These are phyloP conservation scores for Xylariaceae sp. DNA, from an alignment of 2,329 filamentous ascomycete genomes.

Conservation along the genomic window DNA sequence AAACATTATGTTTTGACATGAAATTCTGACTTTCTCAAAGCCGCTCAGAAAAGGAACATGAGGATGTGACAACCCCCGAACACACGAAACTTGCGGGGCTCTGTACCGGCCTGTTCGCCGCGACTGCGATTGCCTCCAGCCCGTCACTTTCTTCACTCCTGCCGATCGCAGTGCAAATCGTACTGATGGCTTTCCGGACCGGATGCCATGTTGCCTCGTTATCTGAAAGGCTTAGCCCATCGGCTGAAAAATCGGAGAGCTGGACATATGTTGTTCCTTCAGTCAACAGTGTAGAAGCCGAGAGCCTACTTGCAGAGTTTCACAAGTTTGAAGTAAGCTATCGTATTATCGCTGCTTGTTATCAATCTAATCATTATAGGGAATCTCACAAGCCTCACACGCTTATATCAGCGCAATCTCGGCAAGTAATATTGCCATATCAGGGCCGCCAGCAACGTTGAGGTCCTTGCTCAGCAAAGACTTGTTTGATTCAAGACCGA, in stretches of 20 bases:
- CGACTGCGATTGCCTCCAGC: constrained; percentile 61
- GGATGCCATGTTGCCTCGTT: constrained; percentile 53
- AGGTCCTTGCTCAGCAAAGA: constrained; percentile 39
- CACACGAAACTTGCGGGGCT: constrained; percentile 58
- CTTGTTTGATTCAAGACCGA: constrained; percentile 39
- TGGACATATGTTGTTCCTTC: constrained; percentile 67
- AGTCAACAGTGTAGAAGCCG: constrained; percentile 48
- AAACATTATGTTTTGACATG: not conserved
- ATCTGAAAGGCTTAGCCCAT: constrained; percentile 42
- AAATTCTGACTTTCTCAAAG: constrained; percentile 35
- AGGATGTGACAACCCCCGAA: constrained; percentile 46
- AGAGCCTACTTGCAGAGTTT: constrained; percentile 52
- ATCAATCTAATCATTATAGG: constrained; percentile 28
- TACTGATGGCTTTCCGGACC: constrained; percentile 63
- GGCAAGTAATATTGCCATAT: constrained; percentile 47
- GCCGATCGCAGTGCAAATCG: constrained; percentile 58
- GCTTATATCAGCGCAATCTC: constrained; percentile 53
- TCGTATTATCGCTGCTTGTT: not conserved
- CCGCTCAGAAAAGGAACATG: constrained; percentile 51
- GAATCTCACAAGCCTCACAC: constrained; percentile 41
- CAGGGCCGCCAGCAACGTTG: constrained; percentile 50
- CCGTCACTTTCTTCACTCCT: constrained; percentile 59
- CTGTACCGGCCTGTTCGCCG: constrained; percentile 68
- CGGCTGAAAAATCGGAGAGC: constrained; percentile 46
- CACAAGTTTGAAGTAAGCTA: constrained; percentile 48